Evolutionary conservation across 768 basidiomycete species (phyloP).

Genomic region (Lepiota venenata): DNA sequence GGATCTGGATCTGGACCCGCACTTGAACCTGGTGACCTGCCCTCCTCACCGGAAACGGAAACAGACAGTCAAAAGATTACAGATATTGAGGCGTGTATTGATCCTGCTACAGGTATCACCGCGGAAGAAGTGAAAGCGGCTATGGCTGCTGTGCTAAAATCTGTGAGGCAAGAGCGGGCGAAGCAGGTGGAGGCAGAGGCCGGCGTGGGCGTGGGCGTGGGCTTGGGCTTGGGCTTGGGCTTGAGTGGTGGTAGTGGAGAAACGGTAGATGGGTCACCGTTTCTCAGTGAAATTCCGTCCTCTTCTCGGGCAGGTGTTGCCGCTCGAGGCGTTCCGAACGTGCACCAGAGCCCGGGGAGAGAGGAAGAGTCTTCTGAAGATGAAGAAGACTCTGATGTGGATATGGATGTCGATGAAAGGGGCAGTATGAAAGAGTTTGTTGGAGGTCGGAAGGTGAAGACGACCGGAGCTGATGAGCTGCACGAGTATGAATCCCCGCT

Average conservation of each 20-base stretch:
- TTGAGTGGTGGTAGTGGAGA: background rate
- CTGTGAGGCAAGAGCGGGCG: background rate
- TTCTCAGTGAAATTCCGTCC: conserved; percentile 9
- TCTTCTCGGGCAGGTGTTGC: background rate
- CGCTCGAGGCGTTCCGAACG: background rate
- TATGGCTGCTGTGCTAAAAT: conserved; percentile 11
- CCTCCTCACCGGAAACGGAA: conserved; percentile 11
- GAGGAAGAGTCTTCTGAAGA: background rate
- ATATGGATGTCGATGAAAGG: conserved; percentile 6
- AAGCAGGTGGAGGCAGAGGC: background rate
- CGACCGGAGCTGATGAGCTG: conserved; percentile 4
- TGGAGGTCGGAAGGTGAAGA: conserved; percentile 1
- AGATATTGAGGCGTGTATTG: conserved; percentile 9
- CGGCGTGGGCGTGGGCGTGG: background rate
- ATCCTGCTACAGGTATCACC: conserved; percentile 11
- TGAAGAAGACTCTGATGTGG: conserved; percentile 1
- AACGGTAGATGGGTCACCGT: conserved; percentile 4
- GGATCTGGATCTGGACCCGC: background rate
- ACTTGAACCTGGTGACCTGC: conserved; percentile 4
- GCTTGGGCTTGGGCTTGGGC: too few relatives aligned
- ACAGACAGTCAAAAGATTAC: background rate
- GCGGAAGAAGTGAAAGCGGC: conserved; percentile 14
- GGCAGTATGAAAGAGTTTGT: conserved; percentile 1
- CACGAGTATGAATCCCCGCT: conserved; percentile 2
- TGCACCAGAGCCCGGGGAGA: background rate